phyloP scores from a whole-genome alignment of 2,329 filamentous ascomycete genomes.

The Setomelanomma holmii region DNA sequence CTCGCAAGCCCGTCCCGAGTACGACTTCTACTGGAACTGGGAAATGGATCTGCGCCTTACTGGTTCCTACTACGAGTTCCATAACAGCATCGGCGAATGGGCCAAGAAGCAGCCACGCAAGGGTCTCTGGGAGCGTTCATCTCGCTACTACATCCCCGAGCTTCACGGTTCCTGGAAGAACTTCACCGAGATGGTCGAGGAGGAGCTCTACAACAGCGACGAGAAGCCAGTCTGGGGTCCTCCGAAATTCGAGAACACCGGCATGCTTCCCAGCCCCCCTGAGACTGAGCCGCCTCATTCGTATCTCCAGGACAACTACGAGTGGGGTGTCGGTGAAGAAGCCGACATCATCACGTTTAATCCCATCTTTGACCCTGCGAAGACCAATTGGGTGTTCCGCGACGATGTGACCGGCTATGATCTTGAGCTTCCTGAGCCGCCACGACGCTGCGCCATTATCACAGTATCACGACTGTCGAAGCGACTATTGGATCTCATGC shows the following conservation, averaged over 20 bases:
- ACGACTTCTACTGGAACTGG: constrained; percentile 78
- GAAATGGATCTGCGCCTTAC: constrained; percentile 85
- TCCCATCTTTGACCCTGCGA: constrained; percentile 78
- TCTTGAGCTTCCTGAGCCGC: constrained; percentile 62
- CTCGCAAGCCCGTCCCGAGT: constrained; percentile 58
- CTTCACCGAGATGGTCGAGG: constrained; percentile 71
- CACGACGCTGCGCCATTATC: constrained; percentile 78
- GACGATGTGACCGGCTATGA: constrained; percentile 73
- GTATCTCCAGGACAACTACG: constrained; percentile 69
- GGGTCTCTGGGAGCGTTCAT: constrained; percentile 75
- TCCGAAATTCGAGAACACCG: constrained; percentile 53
- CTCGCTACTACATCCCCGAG: constrained; percentile 75
- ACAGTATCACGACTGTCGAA: constrained; percentile 78
- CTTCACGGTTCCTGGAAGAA: constrained; percentile 72
- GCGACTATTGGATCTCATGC: constrained; percentile 76
- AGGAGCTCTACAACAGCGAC: constrained; percentile 58
- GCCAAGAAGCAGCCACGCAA: constrained; percentile 72
- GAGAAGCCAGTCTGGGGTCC: constrained; percentile 70
- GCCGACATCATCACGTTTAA: constrained; percentile 77
- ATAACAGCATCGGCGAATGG: constrained; percentile 70
- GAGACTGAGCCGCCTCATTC: constrained; percentile 69
- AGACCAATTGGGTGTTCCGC: constrained; percentile 75
- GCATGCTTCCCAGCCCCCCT: constrained; percentile 65
- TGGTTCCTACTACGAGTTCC: constrained; percentile 83
- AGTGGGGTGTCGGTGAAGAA: constrained; percentile 79